Conservation (phyloP, 1,139 yeast genomes). For the Yamadazyma dushanensis region DNA sequence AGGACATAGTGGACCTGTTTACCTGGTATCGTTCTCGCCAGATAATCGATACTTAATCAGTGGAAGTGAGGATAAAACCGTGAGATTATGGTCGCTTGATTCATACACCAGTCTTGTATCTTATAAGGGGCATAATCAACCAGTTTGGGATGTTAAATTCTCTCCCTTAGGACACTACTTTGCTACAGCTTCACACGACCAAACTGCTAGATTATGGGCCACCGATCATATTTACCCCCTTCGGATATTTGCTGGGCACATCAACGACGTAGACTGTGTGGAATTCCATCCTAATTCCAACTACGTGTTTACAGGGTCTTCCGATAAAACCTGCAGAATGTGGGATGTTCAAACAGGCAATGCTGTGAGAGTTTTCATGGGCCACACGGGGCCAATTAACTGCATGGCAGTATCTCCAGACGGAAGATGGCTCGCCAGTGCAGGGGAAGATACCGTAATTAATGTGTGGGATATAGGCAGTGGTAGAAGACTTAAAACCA, state of each 20-base stretch:
- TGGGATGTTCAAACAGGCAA: constrained; percentile 94
- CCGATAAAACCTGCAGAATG: constrained; percentile 95
- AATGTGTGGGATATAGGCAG: constrained; percentile 95
- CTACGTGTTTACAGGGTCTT: constrained; percentile 90
- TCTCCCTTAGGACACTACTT: constrained; percentile 96
- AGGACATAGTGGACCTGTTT: constrained; percentile 95
- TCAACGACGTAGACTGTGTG: constrained; percentile 94
- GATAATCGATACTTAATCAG: constrained; percentile 81
- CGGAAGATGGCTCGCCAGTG: constrained; percentile 95
- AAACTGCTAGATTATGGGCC: constrained; percentile 96
- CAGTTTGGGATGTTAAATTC: constrained; percentile 96
- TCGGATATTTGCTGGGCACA: constrained; percentile 95
- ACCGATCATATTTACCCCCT: constrained; percentile 97
- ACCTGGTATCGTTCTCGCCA: constrained; percentile 87
- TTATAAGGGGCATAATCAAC: constrained; percentile 95
- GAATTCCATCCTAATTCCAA: constrained; percentile 96
- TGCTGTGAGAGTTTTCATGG: constrained; percentile 90
- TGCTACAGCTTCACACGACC: constrained; percentile 96
- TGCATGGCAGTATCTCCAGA: constrained; percentile 91
- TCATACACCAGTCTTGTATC: constrained; percentile 86
- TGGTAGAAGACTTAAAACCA: constrained; percentile 78
- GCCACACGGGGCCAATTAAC: constrained; percentile 87
- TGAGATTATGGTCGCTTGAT: constrained; percentile 91
- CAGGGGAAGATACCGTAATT: constrained; percentile 89
- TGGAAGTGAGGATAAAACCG: constrained; percentile 89